Evolutionary conservation across 176 grass and related monocot species (phyloP), one percentile per base, ranked within the genome.

Genomic region (Otatea glauca): DNA sequence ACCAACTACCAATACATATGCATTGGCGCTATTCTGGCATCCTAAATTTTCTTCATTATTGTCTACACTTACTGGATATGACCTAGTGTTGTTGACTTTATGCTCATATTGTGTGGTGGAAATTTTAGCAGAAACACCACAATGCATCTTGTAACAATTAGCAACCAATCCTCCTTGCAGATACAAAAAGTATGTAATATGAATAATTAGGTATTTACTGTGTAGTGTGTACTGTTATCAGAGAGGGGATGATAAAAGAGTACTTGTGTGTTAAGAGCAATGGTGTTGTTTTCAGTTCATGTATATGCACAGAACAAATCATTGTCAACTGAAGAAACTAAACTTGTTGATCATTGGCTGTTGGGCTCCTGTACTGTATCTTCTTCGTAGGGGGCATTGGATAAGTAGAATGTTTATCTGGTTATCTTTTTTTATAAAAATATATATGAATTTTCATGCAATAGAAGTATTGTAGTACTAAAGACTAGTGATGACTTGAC

Each of bases 1-100:
- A 60, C 53, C 29, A 84, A 43, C 43, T 58, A 60, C 53, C 29
- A 84, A 43, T 77, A 17, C 75, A 24, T n/a, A 88, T 74, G 1
- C 38, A 45, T 54, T 24, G 9, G 17, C 58, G 65, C 16, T 83
- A 20, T 44, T 15, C 17, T 65, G 44, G 7, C 60, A 18, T 63
- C 7, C 37, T 83, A 77, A 16, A 8, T 18, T 65, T 41, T 50
- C 9, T 17, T 44, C 20, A 77, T 63, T n/a, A 42, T 4, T 42
- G 18, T 12, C 14, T 27, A 27, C 15, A 45, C 58, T 47, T 50
- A 38, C 34, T 81, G 48, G 15, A 66, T 69, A n/a, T 61, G 59
- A 16, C 55, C 17, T 14, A 71, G 16, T 45, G 21, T 35, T 24
- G 20, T 35, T n/a, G 68, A 34, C 10, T 60, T 69, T 32, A 6